phyloP scores from a whole-genome alignment of 225 moss, liverwort and hornwort species.

The Bryoerythrophyllum caledonicum region DNA sequence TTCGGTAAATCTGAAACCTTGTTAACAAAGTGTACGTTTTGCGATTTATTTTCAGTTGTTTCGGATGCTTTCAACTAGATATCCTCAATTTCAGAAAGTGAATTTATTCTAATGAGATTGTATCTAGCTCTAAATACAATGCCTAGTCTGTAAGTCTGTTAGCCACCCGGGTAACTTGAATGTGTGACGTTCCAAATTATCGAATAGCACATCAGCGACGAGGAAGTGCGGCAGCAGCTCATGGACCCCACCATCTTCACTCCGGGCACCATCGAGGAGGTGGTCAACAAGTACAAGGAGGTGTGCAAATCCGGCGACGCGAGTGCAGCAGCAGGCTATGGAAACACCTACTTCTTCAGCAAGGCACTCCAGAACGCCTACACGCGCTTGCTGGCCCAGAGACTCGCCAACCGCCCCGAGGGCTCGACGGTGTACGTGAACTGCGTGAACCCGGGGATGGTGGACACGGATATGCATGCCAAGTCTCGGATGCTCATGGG shows the following conservation, averaged over 20 bases:
- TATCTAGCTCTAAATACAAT: background rate
- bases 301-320: background rate
- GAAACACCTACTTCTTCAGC: background rate
- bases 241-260: background rate
- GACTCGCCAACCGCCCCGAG: background rate
- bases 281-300: background rate
- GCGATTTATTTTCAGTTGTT: background rate
- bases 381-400: background rate
- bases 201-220: background rate
- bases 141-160: background rate
- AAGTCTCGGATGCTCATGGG: background rate
- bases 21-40: background rate
- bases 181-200: background rate
- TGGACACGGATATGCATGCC: background rate
- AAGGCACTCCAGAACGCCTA: background rate
- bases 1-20: background rate
- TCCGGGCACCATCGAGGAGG: background rate
- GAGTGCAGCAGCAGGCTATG: background rate
- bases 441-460: background rate
- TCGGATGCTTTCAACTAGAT: background rate
- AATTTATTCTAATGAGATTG: no score
- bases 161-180: background rate
- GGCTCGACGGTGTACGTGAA: background rate
- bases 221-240: background rate
- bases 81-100: no score